Evolutionary conservation across 495 filamentous ascomycete species (phyloP), one percentile per base, ranked within the genome.

Genomic region (Neurospora sp.): DNA sequence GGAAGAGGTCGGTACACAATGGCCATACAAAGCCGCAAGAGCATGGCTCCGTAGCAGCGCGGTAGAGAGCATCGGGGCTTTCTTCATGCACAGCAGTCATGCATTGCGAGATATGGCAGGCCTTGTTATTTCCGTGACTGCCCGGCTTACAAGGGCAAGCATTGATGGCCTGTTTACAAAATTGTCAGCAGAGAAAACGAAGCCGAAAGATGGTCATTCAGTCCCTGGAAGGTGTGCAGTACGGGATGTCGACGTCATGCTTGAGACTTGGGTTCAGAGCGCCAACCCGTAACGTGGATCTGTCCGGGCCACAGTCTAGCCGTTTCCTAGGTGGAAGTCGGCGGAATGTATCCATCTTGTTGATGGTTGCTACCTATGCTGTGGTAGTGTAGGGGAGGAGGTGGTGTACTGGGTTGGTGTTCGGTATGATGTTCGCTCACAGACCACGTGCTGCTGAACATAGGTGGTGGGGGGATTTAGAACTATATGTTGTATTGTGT

Each of bases 1-100:
- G 79, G 9, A 70, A 59, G 11, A 59, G 66, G 0, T 19, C 59
- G 37, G 54, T 17, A 34, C 79, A 81, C 0, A 70, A 70, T 10
- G 77, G 78, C 79, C 79, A 81, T 11, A 13, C 1, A 42, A 76
- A 77, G 9, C 77, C 79, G 70, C 79, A 81, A 19, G 69, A 11
- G 71, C 79, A 81, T 5, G 73, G 74, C 17, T 21, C 15, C 0
- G 21, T 39, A 19, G 66, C 70, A 19, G 76, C 69, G 5, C 70
- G 6, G 43, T 69, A 71, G 10, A 77, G 66, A 6, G 70, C 73
- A n/a, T 74, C 71, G 24, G 71, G 42, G 13, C 75, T 72, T 4
- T 71, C 34, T 39, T 34, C 70, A 34, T 72, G 21, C 28, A 78
- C 38, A 39, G 76, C 76, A 1, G 19, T 31, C 7, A 75, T 43